Evolutionary conservation across 257 asterid species (phyloP).

Genomic region (Ehretia macrophylla): DNA sequence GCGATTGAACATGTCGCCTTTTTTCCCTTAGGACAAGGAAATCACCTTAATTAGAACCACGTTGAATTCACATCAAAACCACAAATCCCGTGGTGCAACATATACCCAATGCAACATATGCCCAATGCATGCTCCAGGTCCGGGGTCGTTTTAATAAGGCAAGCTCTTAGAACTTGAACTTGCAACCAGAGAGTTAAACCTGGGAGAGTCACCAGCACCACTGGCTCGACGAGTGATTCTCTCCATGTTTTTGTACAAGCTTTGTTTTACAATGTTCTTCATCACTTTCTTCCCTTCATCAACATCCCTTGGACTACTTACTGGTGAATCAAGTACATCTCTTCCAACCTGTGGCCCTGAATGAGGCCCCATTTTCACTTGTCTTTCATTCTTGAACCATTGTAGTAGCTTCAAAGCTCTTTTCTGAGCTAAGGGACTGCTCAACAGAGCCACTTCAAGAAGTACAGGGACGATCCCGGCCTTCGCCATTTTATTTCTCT

Average conservation of each 20-base stretch:
- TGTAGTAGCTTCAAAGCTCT: conserved; percentile 78
- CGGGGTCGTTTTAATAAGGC: conserved; percentile 38
- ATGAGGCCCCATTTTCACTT: conserved; percentile 62
- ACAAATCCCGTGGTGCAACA: too few relatives aligned
- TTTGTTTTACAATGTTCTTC: conserved; percentile 75
- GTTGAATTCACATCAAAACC: too few relatives aligned
- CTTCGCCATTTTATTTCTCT: conserved; percentile 69
- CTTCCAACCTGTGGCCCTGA: conserved; percentile 83
- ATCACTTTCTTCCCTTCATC: conserved; percentile 63
- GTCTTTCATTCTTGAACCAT: conserved; percentile 86
- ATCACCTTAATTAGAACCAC: too few relatives aligned
- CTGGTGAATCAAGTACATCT: conserved; percentile 39
- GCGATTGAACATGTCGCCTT: neutral
- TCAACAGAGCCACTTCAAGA: conserved; percentile 69
- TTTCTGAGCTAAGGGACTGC: conserved; percentile 75
- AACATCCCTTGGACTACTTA: conserved; percentile 23
- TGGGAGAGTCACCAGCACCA: conserved; percentile 36
- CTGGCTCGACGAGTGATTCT: conserved; percentile 68
- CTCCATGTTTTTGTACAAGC: conserved; percentile 72
- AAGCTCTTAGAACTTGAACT: conserved; percentile 88
- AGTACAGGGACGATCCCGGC: conserved; percentile 83
- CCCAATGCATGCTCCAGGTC: too few relatives aligned
- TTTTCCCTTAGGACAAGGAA: too few relatives aligned
- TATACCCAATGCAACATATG: too few relatives aligned
- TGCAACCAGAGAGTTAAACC: conserved; percentile 42